Evolutionary conservation across 495 filamentous ascomycete genomes (phyloP), one percentile per base, ranked within the genome.

Genomic region (Penicillium fimorum): DNA sequence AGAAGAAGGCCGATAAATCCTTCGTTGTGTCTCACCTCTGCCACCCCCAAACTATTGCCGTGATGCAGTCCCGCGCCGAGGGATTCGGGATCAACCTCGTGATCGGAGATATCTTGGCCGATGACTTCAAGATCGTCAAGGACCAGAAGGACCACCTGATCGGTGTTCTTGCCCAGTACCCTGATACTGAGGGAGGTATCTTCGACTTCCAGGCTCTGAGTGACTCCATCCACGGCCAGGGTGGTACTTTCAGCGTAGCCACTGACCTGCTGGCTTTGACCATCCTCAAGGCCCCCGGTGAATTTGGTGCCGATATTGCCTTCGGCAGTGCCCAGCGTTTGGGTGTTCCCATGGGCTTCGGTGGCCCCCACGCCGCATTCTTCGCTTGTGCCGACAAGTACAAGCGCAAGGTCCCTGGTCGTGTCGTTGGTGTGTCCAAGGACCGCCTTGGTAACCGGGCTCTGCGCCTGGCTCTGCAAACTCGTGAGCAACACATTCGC

Each of bases 291-390:
- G 91, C 94, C 1, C 94, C 94, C 2, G 93, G 92, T 12, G 95
- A 98, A 68, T 96, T 94, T 76, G 94, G 94, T 15, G 94, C 94
- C 5, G 94, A 98, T 71, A 93, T 98, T 62, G 94, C 93, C 6
- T 96, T 98, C 70, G 94, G 94, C 52, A 97, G 87, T 69, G 84
- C 94, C n/a, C 94, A 98, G 76, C 78, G 94, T 54, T 85, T 98
- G 58, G 94, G 94, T 68, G 91, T 98, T 3, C 94, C 94, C 2
- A 84, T 97, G 68, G 94, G 95, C 41, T 96, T 87, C 66, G 94
- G 94, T 68, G 94, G 94, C 18, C 94, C 94, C 20, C 95, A 97
- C 69, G 94, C 94, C 33, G 94, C 95, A 27, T 98, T 98, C 83
- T 96, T 98, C 67, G 92, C 94, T 24, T 92, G 91, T 52, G 80